Percentiles rank a stretch among this genome's conserved stretches.
Evolutionary conservation across 306 rosid genomes (phyloP).

Genomic region (Glycine tomentella): DNA sequence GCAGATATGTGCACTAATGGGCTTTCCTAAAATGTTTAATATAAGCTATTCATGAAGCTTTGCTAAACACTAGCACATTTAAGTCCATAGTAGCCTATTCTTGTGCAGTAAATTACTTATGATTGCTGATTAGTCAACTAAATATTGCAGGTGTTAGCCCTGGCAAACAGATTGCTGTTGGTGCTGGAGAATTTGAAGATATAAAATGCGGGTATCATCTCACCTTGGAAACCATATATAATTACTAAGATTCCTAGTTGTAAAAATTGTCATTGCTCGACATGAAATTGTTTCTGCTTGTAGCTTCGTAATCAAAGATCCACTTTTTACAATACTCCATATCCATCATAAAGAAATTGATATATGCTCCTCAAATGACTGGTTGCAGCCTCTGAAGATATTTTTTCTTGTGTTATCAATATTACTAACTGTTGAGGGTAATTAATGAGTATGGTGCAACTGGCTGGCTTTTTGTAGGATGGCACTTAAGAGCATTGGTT

Average conservation of each 20-base stretch:
- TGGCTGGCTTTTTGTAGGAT: conserved; percentile 63
- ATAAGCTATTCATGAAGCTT: conserved; percentile 30
- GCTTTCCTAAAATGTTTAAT: conserved; percentile 21
- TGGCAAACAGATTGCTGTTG: conserved; percentile 79
- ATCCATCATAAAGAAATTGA: conserved; percentile 18
- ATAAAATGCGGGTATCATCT: conserved; percentile 74
- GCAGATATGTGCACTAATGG: not conserved
- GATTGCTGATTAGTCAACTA: conserved; percentile 41
- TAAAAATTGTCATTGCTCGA: conserved; percentile 35
- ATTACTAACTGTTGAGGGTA: not conserved
- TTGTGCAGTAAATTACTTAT: conserved; percentile 33
- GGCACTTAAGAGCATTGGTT: conserved; percentile 61
- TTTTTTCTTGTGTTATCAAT: conserved; percentile 19
- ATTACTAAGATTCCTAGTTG: conserved; percentile 16
- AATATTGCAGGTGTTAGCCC: conserved; percentile 67
- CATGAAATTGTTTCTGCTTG: conserved; percentile 27
- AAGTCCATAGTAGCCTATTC: conserved; percentile 16
- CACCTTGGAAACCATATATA: conserved; percentile 6
- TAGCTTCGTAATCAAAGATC: conserved; percentile 30
- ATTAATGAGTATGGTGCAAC: conserved; percentile 23
- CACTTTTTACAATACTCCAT: conserved; percentile 7
- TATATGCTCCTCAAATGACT: conserved; percentile 39
- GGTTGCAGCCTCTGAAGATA: conserved; percentile 9
- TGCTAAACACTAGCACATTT: conserved; percentile 3
- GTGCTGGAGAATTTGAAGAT: conserved; percentile 81